Evolutionary conservation across 2,329 filamentous ascomycete species (phyloP).

Genomic region (Penicillium fuscoglaucum): DNA sequence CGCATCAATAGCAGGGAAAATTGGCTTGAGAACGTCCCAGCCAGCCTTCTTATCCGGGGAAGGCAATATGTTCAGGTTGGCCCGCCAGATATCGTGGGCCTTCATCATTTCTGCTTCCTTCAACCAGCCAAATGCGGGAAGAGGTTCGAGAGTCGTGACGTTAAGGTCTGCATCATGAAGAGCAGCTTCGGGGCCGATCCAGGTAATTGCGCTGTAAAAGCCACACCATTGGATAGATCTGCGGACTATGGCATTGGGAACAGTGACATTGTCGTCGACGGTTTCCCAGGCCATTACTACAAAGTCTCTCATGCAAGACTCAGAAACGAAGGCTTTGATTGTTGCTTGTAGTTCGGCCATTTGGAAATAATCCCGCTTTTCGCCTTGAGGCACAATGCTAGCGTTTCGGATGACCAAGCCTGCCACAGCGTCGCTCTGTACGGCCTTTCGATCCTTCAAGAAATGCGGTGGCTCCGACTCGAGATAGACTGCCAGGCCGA

Average conservation of each 20-base stretch:
- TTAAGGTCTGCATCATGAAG: slow-evolving; percentile 39
- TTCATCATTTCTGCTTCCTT: slow-evolving; percentile 49
- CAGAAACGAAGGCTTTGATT: slow-evolving; percentile 49
- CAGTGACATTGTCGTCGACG: slow-evolving; percentile 38
- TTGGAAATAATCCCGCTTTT: slow-evolving; percentile 48
- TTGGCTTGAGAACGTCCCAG: slow-evolving; percentile 29
- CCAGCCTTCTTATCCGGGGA: slow-evolving; percentile 18
- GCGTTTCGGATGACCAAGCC: slow-evolving; percentile 46
- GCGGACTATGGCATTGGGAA: slow-evolving; percentile 46
- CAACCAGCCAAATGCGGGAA: slow-evolving; percentile 50
- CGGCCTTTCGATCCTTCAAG: slow-evolving; percentile 36
- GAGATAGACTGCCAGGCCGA: slow-evolving; percentile 46
- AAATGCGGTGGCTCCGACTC: slow-evolving; percentile 46
- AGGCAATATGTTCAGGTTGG: slow-evolving; percentile 29
- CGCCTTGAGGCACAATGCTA: slow-evolving; percentile 43
- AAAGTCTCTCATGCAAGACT: slow-evolving; percentile 48
- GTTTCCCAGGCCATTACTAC: slow-evolving; percentile 50
- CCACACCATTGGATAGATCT: slow-evolving; percentile 49
- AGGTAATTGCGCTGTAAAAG: slow-evolving; percentile 49
- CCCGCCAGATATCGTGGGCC: slow-evolving; percentile 45
- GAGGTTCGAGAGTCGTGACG: slow-evolving; percentile 37
- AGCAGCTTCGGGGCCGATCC: slow-evolving; percentile 44
- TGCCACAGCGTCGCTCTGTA: slow-evolving; percentile 38
- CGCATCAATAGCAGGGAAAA: slow-evolving; percentile 30
- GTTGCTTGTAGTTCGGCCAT: slow-evolving; percentile 44